These are phyloP conservation scores for Coelastrella sp. DNA, from an alignment of 139 green algal genomes.

Conservation along the genomic window DNA sequence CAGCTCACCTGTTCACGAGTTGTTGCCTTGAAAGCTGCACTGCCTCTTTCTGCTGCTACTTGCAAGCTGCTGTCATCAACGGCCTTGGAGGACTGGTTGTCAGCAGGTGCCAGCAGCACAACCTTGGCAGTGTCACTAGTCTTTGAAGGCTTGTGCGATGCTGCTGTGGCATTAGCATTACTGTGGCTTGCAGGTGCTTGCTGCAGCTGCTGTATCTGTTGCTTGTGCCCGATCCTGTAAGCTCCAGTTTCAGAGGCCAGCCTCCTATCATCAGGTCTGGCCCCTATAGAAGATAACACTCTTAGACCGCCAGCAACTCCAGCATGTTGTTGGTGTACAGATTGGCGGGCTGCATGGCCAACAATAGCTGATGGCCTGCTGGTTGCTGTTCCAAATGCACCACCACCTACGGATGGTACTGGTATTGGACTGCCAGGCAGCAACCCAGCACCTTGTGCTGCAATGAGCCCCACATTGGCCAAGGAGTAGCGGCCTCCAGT, in stretches of 20 bases:
- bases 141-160: too few species aligned
- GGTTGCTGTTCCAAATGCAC: constrained; percentile 14
- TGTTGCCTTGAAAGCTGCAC: constrained; percentile 15
- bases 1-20: constrained; percentile 20
- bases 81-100: too few species aligned
- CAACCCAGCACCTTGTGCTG: constrained; percentile 10
- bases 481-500: not conserved
- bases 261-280: not conserved
- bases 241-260: not conserved
- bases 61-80: not conserved
- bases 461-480: not conserved
- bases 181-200: too few species aligned
- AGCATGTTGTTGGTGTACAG: not conserved
- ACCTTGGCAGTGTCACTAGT: too few species aligned
- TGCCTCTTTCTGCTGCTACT: constrained; percentile 3
- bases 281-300: too few species aligned
- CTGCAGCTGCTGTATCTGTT: not conserved
- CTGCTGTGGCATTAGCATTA: too few species aligned
- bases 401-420: not conserved
- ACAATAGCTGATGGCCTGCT: not conserved
- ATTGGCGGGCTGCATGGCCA: not conserved
- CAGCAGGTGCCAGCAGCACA: not conserved
- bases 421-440: not conserved
- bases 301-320: too few species aligned
- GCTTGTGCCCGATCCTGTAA: not conserved